Evolutionary conservation across 495 filamentous ascomycete genomes (phyloP).

Genomic region (Penicillium canariense): DNA sequence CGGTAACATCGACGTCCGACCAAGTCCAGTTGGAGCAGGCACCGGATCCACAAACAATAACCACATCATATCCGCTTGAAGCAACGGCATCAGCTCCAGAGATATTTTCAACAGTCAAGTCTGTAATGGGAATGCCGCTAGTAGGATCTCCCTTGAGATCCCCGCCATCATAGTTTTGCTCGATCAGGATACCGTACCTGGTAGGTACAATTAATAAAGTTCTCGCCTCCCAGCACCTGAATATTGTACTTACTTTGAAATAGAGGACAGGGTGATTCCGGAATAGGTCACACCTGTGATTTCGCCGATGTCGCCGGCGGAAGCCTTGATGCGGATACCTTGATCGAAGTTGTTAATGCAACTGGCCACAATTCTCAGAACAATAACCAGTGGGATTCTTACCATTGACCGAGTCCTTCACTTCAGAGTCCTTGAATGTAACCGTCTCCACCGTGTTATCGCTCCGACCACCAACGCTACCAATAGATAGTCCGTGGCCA

Average conservation of each 20-base stretch:
- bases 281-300: constrained; percentile 25
- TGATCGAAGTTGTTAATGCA: background rate
- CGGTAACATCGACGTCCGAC: constrained; percentile 44
- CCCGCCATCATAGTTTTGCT: constrained; percentile 63
- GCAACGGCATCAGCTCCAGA: constrained; percentile 41
- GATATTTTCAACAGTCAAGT: constrained; percentile 46
- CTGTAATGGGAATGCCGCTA: constrained; percentile 56
- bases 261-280: constrained; percentile 22
- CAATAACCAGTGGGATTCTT: background rate
- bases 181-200: constrained; percentile 58
- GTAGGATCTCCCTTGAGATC: constrained; percentile 52
- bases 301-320: constrained; percentile 21
- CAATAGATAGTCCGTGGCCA: constrained; percentile 61
- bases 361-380: background rate
- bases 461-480: constrained; percentile 56
- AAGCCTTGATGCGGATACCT: constrained; percentile 33
- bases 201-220: background rate
- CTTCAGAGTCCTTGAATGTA: constrained; percentile 44
- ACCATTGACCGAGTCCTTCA: constrained; percentile 51
- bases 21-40: constrained; percentile 45
- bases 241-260: constrained; percentile 13
- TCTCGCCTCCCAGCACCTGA: background rate
- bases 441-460: constrained; percentile 57
- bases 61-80: constrained; percentile 41
- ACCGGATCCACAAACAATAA: constrained; percentile 52